Conservation (phyloP, 805 yeast species). For the Kuraishia hungarica region DNA sequence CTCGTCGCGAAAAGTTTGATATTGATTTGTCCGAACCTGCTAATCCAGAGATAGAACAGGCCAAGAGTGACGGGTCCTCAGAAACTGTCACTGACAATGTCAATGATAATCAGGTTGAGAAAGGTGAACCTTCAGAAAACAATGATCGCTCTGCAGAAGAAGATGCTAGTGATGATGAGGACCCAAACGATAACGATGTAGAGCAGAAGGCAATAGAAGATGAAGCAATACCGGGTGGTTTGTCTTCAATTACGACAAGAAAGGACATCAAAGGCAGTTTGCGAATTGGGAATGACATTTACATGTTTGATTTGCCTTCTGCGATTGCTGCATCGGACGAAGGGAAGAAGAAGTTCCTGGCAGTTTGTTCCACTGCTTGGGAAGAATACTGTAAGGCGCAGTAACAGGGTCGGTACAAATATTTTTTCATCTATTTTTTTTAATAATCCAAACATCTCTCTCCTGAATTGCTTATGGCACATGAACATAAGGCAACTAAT, state of each 20-base stretch:
- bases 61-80: neutral
- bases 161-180: neutral
- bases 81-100: neutral
- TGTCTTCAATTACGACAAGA: neutral
- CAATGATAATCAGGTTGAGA: neutral
- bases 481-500: neutral
- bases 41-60: neutral
- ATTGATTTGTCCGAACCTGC: neutral
- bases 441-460: neutral
- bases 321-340: neutral
- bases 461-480: neutral
- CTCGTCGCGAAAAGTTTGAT: constrained; percentile 3
- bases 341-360: neutral
- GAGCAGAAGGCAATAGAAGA: constrained; percentile 5
- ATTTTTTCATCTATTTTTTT: neutral
- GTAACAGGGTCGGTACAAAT: neutral
- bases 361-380: constrained; percentile 2
- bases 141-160: neutral
- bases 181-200: neutral
- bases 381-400: constrained; percentile 1
- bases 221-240: neutral
- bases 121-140: neutral
- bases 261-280: constrained; percentile 2
- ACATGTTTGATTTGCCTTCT: constrained; percentile 1
- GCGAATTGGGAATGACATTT: constrained; percentile 2